These are phyloP conservation scores for Psilocybe mexicana DNA, from an alignment of 1,284 basidiomycete species.

Conservation along the genomic window DNA sequence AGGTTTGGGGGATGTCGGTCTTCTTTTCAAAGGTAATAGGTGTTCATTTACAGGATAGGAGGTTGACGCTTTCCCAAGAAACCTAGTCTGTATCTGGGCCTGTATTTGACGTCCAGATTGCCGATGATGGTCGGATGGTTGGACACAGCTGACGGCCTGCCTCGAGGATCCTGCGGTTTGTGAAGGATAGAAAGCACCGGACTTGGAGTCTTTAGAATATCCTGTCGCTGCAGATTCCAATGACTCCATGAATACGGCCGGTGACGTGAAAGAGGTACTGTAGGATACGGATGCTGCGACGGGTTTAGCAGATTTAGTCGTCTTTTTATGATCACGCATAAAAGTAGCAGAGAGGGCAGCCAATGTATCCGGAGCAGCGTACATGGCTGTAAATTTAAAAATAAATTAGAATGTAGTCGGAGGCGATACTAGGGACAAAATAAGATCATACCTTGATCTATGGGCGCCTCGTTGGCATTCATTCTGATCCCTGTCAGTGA, in stretches of 20 bases:
- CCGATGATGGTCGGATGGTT: background rate
- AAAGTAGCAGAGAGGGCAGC: slow-evolving; percentile 23
- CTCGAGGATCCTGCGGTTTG: slow-evolving; percentile 9
- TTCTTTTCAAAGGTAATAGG: background rate
- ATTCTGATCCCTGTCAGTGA: slow-evolving; percentile 17
- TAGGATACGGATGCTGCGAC: slow-evolving; percentile 5
- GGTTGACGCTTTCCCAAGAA: background rate
- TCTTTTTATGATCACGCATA: slow-evolving; percentile 23
- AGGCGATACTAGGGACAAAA: background rate
- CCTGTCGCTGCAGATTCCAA: background rate
- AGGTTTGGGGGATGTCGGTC: slow-evolving; percentile 3
- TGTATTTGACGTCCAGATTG: slow-evolving; percentile 7
- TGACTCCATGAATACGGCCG: slow-evolving; percentile 5
- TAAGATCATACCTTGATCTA: slow-evolving; percentile 4
- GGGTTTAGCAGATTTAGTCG: slow-evolving; percentile 13
- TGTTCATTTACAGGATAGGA: background rate
- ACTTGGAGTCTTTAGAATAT: background rate
- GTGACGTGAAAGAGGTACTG: slow-evolving; percentile 5
- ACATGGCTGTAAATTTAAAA: slow-evolving; percentile 9
- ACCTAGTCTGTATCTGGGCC: slow-evolving; percentile 5
- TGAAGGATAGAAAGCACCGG: background rate
- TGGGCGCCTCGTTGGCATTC: slow-evolving; percentile 8
- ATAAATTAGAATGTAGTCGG: background rate
- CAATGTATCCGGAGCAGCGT: slow-evolving; percentile 22
- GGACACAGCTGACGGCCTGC: slow-evolving; percentile 3